Conservation (phyloP, 2,329 filamentous ascomycete genomes). For the Microsporum audouinii region DNA sequence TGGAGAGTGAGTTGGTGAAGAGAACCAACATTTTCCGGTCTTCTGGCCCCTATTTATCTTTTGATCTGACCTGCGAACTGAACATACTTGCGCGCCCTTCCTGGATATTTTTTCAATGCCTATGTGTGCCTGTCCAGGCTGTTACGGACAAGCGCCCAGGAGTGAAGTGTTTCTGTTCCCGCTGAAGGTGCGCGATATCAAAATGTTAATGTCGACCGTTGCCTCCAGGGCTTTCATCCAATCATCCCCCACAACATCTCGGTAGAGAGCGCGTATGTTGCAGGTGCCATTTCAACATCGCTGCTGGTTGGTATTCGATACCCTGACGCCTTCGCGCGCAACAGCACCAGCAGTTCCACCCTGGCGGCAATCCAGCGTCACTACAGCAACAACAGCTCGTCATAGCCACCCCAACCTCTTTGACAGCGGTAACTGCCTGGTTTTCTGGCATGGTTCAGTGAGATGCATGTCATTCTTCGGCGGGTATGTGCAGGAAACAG, state of each 20-base stretch:
- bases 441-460: background rate
- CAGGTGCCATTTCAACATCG: background rate
- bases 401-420: background rate
- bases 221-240: background rate
- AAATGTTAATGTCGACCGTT: background rate
- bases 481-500: background rate
- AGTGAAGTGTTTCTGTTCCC: background rate
- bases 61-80: background rate
- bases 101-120: background rate
- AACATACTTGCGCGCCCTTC: background rate
- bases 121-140: background rate
- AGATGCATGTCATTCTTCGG: constrained; percentile 1
- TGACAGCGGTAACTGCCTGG: background rate
- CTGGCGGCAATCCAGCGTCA: constrained; percentile 3
- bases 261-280: background rate
- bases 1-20: background rate
- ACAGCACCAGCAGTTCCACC: background rate
- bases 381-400: background rate
- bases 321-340: constrained; percentile 1
- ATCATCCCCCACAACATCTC: background rate
- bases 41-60: background rate
- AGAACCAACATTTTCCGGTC: background rate
- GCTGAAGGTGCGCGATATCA: background rate
- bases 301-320: background rate
- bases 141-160: background rate